phyloP scores from a whole-genome alignment of 2,329 filamentous ascomycete genomes.

The Diaporthe citriasiana region DNA sequence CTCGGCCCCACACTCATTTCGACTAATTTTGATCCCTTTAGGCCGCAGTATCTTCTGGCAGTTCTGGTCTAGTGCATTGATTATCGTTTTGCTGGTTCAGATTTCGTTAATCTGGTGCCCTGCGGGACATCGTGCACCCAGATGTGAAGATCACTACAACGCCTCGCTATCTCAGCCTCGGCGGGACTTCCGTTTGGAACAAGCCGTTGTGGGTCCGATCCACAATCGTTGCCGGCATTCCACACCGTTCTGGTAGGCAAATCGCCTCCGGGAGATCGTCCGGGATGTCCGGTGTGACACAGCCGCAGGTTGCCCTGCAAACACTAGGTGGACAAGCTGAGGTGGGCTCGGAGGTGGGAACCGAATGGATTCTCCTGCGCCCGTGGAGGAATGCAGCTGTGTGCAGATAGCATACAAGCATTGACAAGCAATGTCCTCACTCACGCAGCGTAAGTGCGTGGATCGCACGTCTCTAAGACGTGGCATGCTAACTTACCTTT shows the following conservation, averaged over 20 bases:
- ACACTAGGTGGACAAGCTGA: not conserved
- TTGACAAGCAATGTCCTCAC: not conserved
- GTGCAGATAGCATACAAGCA: not conserved
- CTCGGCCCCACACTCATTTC: conserved; percentile 4
- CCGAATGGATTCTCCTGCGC: not conserved
- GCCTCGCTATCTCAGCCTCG: not conserved
- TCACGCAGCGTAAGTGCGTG: not conserved
- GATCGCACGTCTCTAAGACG: not conserved
- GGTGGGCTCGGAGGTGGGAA: conserved; percentile 11
- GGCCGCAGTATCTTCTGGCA: not conserved
- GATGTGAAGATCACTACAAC: not conserved
- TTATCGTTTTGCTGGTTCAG: not conserved
- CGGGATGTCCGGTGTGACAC: not conserved
- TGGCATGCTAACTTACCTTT: not conserved
- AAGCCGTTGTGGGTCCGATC: not conserved
- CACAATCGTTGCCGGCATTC: not conserved
- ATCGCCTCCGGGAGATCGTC: conserved; percentile 2
- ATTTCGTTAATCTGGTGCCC: not conserved
- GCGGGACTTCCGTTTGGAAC: not conserved
- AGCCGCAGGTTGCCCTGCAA: not conserved
- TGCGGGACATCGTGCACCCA: not conserved
- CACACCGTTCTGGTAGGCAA: conserved; percentile 6
- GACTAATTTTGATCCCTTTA: not conserved
- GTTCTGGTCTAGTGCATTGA: not conserved
- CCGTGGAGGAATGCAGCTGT: not conserved